These are phyloP conservation scores for Tolypocladium tropicale DNA, from an alignment of 2,329 filamentous ascomycete species.

Conservation along the genomic window DNA sequence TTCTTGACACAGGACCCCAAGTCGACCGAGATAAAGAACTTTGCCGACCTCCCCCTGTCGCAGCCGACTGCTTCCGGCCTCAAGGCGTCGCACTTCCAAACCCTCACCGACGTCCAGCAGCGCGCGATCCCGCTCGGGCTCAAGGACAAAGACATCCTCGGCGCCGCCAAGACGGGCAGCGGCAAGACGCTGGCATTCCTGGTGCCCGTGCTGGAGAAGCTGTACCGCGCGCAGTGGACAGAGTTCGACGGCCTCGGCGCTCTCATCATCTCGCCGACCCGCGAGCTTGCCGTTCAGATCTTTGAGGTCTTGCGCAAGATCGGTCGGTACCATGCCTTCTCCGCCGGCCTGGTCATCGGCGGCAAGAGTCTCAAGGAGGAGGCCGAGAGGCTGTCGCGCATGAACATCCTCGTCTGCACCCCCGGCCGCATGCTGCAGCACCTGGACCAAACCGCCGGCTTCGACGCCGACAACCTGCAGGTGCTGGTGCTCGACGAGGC, in stretches of 20 bases:
- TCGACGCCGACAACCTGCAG: constrained; percentile 84
- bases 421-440: constrained; percentile 94
- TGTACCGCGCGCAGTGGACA: constrained; percentile 83
- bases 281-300: constrained; percentile 92
- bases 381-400: constrained; percentile 70
- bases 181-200: constrained; percentile 94
- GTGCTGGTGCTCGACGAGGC: constrained; percentile 93
- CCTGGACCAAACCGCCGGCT: constrained; percentile 81
- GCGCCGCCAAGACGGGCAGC: constrained; percentile 89
- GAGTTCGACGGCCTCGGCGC: constrained; percentile 86
- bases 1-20: constrained; percentile 45
- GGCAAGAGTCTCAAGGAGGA: constrained; percentile 86
- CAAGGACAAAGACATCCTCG: constrained; percentile 79
- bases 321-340: constrained; percentile 80
- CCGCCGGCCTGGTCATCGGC: constrained; percentile 86
- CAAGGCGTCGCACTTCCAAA: constrained; percentile 78
- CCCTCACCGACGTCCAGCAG: constrained; percentile 83
- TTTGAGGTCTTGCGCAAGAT: constrained; percentile 90
- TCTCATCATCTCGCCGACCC: constrained; percentile 85
- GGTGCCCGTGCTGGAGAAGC: constrained; percentile 81
- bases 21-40: constrained; percentile 50
- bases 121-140: constrained; percentile 82
- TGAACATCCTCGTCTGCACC: constrained; percentile 97
- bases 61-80: constrained; percentile 69
- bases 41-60: constrained; percentile 79